A percentile compares a stretch with the other conserved stretches of the same genome.
phyloP scores from a whole-genome alignment of 192 early-diverging fungal genomes.

The Entomortierella parvispora region DNA sequence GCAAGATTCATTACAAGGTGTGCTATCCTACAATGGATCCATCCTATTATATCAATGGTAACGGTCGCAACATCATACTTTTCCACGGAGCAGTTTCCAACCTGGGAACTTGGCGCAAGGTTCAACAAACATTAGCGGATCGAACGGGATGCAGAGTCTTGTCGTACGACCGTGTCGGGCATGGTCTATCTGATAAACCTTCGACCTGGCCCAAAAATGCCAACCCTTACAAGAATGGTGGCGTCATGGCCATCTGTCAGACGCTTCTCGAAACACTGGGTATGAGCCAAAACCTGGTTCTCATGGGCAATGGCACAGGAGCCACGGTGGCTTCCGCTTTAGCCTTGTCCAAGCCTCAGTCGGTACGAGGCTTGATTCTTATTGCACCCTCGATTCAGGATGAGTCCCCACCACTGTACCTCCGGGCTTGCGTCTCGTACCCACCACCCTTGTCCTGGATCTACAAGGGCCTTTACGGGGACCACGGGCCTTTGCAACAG shows the following conservation, averaged over 20 bases:
- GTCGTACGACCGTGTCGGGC: slow-evolving; percentile 35
- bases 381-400: slow-evolving; percentile 17
- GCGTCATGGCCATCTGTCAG: slow-evolving; percentile 26
- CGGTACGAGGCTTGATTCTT: slow-evolving; percentile 24
- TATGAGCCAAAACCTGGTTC: slow-evolving; percentile 35
- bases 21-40: slow-evolving; percentile 32
- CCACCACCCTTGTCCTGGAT: slow-evolving; percentile 31
- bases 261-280: slow-evolving; percentile 23
- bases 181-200: slow-evolving; percentile 30
- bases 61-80: slow-evolving; percentile 40
- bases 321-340: slow-evolving; percentile 29
- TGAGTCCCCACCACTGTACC: slow-evolving; percentile 16
- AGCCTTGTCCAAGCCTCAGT: slow-evolving; percentile 16
- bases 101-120: slow-evolving; percentile 32
- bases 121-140: slow-evolving; percentile 35
- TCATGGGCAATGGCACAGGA: slow-evolving; percentile 33
- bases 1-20: slow-evolving; percentile 33
- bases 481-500: slow-evolving; percentile 31
- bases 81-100: slow-evolving; percentile 37
- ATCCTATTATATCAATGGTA: slow-evolving; percentile 26
- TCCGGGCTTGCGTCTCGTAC: slow-evolving; percentile 33
- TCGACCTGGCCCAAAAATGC: slow-evolving; percentile 28
- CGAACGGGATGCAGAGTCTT: slow-evolving; percentile 37
- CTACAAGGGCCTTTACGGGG: slow-evolving; percentile 29
- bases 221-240: slow-evolving; percentile 40